Evolutionary conservation across 805 yeast genomes (phyloP).

Genomic region (Tetrapisispora nanseiensis): DNA sequence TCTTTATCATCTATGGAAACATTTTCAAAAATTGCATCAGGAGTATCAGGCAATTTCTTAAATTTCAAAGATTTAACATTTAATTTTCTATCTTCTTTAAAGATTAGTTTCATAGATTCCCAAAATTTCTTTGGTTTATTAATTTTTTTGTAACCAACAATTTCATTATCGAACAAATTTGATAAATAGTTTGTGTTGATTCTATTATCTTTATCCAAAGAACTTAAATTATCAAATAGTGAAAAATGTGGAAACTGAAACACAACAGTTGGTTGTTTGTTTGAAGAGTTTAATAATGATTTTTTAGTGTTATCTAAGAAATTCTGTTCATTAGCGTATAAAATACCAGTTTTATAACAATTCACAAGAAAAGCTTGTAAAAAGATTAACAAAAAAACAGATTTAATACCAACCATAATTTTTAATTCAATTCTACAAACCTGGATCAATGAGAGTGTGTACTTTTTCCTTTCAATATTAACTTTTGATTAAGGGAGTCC

Average conservation of each 20-base stretch:
- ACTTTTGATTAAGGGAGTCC: too few species aligned
- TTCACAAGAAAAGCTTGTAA: neutral
- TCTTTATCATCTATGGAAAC: conserved; percentile 11
- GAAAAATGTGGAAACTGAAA: conserved; percentile 9
- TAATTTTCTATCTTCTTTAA: neutral
- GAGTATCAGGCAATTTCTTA: conserved; percentile 10
- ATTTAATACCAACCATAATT: neutral
- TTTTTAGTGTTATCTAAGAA: neutral
- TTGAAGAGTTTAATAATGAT: conserved; percentile 1
- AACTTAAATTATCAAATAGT: neutral
- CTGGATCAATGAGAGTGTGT: too few species aligned
- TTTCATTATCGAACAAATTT: neutral
- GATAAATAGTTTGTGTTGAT: conserved; percentile 1
- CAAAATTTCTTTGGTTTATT: neutral
- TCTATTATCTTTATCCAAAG: conserved; percentile 1
- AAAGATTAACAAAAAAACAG: neutral
- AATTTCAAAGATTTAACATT: conserved; percentile 1
- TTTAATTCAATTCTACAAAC: neutral
- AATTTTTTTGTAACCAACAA: neutral
- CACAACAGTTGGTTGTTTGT: conserved; percentile 8
- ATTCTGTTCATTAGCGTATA: neutral
- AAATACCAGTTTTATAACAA: neutral
- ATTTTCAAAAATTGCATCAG: conserved; percentile 17
- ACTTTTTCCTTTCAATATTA: too few species aligned
- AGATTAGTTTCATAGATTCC: neutral